A percentile compares a stretch with the other conserved stretches of the same genome.
Evolutionary conservation across 371 early-diverging fungal genomes (phyloP).

Genomic region (Mucor piriformis): DNA sequence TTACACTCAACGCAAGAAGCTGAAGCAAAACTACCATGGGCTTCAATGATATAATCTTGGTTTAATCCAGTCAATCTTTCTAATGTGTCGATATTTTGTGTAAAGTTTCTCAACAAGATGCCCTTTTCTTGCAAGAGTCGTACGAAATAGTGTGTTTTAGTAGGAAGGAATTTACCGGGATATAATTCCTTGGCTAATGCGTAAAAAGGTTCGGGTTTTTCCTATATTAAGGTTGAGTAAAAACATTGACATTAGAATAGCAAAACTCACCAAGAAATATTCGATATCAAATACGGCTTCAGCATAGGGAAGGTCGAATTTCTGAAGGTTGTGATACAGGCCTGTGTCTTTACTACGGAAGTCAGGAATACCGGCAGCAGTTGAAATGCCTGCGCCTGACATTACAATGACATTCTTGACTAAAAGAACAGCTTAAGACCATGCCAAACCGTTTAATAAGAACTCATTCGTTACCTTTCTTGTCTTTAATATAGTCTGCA

Average conservation of each 20-base stretch:
- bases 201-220: conserved; percentile 88
- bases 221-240: conserved; percentile 26
- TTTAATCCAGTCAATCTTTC: conserved; percentile 85
- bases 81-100: conserved; percentile 97
- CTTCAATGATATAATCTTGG: conserved; percentile 80
- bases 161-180: conserved; percentile 84
- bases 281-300: conserved; percentile 93
- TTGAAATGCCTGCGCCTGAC: conserved; percentile 96
- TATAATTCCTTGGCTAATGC: conserved; percentile 89
- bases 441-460: neutral
- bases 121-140: conserved; percentile 74
- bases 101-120: conserved; percentile 81
- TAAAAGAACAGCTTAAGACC: neutral
- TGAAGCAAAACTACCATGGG: conserved; percentile 91
- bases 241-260: neutral
- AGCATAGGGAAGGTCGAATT: conserved; percentile 87
- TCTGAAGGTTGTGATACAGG: conserved; percentile 86
- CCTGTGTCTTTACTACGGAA: conserved; percentile 93
- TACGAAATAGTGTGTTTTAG: conserved; percentile 87
- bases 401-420: conserved; percentile 86
- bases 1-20: conserved; percentile 77
- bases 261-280: conserved; percentile 73
- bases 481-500: conserved; percentile 32
- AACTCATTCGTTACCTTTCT: conserved; percentile 23
- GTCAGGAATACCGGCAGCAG: conserved; percentile 90